Conservation (phyloP, 345 rosid species). For the Aquilaria sinensis region DNA sequence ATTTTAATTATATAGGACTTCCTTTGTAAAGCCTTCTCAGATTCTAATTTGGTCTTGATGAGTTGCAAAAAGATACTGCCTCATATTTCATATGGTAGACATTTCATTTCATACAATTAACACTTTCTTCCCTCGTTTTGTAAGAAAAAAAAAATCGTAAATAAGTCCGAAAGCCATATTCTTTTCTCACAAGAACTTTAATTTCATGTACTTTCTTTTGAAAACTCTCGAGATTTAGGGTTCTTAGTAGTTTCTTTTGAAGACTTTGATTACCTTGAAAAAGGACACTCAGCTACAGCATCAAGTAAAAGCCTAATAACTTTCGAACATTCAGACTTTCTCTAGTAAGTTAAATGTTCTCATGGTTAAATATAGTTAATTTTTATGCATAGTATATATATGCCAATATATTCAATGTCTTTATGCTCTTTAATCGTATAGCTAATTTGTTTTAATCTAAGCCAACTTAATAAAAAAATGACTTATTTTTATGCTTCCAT, state of each 20-base stretch:
- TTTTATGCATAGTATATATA: not conserved
- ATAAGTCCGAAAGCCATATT: not conserved
- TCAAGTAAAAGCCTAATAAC: conserved; percentile 81
- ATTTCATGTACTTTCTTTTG: conserved; percentile 5
- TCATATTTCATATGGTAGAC: too few relatives aligned
- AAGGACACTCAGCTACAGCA: conserved; percentile 63
- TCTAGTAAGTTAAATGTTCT: conserved; percentile 37
- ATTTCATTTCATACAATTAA: too few relatives aligned
- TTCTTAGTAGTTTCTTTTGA: conserved; percentile 10
- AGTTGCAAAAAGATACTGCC: too few relatives aligned
- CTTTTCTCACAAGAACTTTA: not conserved
- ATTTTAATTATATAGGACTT: too few relatives aligned
- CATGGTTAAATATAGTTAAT: not conserved
- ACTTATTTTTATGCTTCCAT: too few relatives aligned
- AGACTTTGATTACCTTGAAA: conserved; percentile 79
- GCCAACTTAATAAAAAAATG: too few relatives aligned
- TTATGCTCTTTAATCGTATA: not conserved
- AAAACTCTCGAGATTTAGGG: too few relatives aligned
- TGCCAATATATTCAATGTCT: not conserved
- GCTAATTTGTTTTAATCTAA: too few relatives aligned
- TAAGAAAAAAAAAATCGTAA: too few relatives aligned
- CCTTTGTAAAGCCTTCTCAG: too few relatives aligned
- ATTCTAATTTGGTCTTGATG: too few relatives aligned
- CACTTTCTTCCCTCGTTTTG: too few relatives aligned
- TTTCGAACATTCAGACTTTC: conserved; percentile 77